Evolutionary conservation across 1,284 basidiomycete genomes (phyloP).

Genomic region (Cystobasidium slooffiae): DNA sequence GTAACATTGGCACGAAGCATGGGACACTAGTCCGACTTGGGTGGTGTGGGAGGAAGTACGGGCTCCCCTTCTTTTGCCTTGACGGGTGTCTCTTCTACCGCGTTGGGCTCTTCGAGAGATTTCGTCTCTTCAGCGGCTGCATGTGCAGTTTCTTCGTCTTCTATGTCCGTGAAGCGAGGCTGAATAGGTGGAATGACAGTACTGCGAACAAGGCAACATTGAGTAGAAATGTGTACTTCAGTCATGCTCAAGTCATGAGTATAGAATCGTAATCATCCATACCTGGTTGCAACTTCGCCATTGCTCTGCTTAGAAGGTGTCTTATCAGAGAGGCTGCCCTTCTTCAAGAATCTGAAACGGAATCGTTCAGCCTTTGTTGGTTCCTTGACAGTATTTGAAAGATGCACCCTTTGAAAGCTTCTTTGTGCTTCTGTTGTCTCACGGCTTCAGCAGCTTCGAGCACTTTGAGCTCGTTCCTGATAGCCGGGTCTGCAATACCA

Average conservation of each 20-base stretch:
- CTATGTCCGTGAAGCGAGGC: not conserved
- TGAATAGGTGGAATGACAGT: not conserved
- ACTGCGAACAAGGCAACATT: not conserved
- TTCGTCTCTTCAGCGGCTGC: not conserved
- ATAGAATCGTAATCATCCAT: not conserved
- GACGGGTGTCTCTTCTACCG: no score
- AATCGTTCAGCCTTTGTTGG: not conserved
- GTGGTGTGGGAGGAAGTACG: no score
- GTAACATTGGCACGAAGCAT: no score
- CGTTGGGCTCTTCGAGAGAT: no score
- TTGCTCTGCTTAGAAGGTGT: not conserved
- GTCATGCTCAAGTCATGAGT: no score
- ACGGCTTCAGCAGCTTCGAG: constrained; percentile 28
- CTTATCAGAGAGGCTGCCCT: not conserved
- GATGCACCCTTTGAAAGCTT: constrained; percentile 22
- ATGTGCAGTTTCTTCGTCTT: not conserved
- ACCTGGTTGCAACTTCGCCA: not conserved
- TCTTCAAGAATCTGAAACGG: not conserved
- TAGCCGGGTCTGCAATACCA: constrained; percentile 25
- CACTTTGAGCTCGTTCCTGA: constrained; percentile 33
- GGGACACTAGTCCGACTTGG: no score
- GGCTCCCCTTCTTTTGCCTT: no score
- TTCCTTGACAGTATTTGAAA: not conserved
- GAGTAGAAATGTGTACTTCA: no score
- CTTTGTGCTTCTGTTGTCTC: constrained; percentile 28